Conservation (phyloP, 2,329 filamentous ascomycete species). For the Cladosporium phlei region DNA sequence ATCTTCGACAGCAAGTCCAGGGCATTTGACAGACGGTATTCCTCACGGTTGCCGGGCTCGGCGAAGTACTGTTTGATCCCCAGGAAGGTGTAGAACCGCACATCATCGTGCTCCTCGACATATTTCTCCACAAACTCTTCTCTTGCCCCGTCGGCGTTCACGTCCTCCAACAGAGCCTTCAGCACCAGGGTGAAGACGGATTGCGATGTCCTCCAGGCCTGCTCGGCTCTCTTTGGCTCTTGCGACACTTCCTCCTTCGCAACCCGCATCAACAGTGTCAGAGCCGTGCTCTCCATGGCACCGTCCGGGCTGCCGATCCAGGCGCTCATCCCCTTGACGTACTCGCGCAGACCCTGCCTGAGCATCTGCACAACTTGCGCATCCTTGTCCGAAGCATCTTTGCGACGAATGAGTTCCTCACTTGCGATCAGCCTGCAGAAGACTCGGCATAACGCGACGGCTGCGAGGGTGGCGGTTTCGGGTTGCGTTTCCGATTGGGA, state of each 20-base stretch:
- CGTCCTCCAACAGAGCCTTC: conserved; percentile 54
- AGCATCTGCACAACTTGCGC: conserved; percentile 72
- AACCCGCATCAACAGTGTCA: conserved; percentile 77
- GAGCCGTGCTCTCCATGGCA: conserved; percentile 60
- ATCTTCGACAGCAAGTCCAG: conserved; percentile 62
- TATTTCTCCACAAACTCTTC: conserved; percentile 74
- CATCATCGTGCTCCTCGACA: conserved; percentile 73
- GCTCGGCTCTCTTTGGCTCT: conserved; percentile 46
- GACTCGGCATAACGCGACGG: conserved; percentile 77
- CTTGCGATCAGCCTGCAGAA: conserved; percentile 76
- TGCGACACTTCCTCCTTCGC: conserved; percentile 70
- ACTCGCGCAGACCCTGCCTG: conserved; percentile 67
- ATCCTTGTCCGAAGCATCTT: conserved; percentile 66
- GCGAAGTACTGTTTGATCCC: conserved; percentile 56
- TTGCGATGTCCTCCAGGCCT: conserved; percentile 60
- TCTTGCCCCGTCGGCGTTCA: conserved; percentile 55
- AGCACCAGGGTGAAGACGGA: conserved; percentile 62
- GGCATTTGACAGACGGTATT: conserved; percentile 51
- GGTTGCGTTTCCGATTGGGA: conserved; percentile 54
- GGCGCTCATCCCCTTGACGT: conserved; percentile 48
- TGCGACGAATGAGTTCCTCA: conserved; percentile 64
- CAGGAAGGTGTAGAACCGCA: conserved; percentile 77
- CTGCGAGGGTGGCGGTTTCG: conserved; percentile 49
- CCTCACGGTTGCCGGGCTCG: conserved; percentile 21
- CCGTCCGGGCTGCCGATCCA: conserved; percentile 59